phyloP scores from a whole-genome alignment of 352 stramenopile species.

The Phytopythium litorale region DNA sequence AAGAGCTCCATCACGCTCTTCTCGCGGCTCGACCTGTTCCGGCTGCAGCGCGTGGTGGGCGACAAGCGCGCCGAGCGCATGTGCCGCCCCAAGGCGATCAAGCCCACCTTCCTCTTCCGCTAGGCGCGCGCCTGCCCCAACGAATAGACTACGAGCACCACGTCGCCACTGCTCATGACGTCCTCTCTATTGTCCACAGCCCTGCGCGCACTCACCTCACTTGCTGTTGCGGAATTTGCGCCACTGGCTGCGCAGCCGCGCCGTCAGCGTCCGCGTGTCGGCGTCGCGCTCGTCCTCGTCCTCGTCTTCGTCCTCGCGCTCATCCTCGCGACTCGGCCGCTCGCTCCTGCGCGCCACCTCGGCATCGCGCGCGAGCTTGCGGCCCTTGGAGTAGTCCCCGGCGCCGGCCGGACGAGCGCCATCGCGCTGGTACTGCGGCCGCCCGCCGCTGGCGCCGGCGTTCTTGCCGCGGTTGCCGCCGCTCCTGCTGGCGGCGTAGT shows the following conservation, averaged over 20 bases:
- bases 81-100: conserved; percentile 54
- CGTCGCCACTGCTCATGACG: too few species aligned
- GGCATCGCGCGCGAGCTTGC: neutral
- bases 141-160: neutral
- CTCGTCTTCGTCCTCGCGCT: neutral
- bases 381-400: neutral
- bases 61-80: conserved; percentile 67
- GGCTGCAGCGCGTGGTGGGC: conserved; percentile 72
- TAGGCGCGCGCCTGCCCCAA: conserved; percentile 20
- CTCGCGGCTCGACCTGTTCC: conserved; percentile 52
- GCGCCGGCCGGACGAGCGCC: neutral
- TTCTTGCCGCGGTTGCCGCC: neutral
- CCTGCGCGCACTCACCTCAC: neutral
- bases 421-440: conserved; percentile 85
- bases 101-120: conserved; percentile 76
- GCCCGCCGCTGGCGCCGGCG: conserved; percentile 87
- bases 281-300: neutral
- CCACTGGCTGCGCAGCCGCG: conserved; percentile 6
- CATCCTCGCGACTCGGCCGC: neutral
- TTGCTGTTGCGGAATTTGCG: conserved; percentile 10
- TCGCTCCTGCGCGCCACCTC: neutral
- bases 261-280: conserved; percentile 7
- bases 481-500: conserved; percentile 2
- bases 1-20: conserved; percentile 65
- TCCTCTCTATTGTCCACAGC: neutral